These are phyloP conservation scores for Botrytis paeoniae DNA, from an alignment of 2,329 filamentous ascomycete species.

Conservation along the genomic window DNA sequence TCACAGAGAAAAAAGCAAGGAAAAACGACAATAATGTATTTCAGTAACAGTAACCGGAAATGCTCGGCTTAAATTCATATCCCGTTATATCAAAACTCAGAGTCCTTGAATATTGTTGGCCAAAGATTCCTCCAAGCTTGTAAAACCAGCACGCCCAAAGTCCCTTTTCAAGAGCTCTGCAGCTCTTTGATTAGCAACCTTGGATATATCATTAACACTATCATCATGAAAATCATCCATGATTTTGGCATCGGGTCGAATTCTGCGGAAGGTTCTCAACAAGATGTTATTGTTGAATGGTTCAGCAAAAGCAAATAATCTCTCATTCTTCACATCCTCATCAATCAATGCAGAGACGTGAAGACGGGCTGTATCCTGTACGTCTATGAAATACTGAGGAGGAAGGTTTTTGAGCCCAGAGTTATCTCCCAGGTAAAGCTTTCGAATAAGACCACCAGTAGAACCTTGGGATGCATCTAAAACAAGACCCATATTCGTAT, in stretches of 20 bases:
- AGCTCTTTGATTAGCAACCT: constrained; percentile 26
- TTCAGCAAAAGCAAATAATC: constrained; percentile 35
- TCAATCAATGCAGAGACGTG: constrained; percentile 37
- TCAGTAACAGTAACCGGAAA: neutral
- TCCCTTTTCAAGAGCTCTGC: constrained; percentile 26
- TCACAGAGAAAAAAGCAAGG: neutral
- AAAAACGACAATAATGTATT: neutral
- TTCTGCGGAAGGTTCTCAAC: constrained; percentile 30
- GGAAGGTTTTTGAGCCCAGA: neutral
- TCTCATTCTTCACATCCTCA: constrained; percentile 31
- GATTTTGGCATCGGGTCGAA: constrained; percentile 31
- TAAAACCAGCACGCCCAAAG: constrained; percentile 19
- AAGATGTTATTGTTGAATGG: constrained; percentile 24
- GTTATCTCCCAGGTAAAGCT: constrained; percentile 30
- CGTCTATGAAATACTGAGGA: constrained; percentile 38
- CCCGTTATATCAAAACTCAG: neutral
- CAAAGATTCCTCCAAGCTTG: constrained; percentile 16
- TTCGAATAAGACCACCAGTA: constrained; percentile 27
- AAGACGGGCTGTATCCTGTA: constrained; percentile 35
- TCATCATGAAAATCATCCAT: constrained; percentile 28
- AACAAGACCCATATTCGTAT: constrained; percentile 24
- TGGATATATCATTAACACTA: constrained; percentile 26
- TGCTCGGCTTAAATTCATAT: no score
- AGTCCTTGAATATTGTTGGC: constrained; percentile 11
- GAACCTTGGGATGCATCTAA: constrained; percentile 24